A percentile compares a stretch with the other conserved stretches of the same genome.
Conservation (phyloP, 306 rosid species). For the Oxytropis ochrocephala region DNA sequence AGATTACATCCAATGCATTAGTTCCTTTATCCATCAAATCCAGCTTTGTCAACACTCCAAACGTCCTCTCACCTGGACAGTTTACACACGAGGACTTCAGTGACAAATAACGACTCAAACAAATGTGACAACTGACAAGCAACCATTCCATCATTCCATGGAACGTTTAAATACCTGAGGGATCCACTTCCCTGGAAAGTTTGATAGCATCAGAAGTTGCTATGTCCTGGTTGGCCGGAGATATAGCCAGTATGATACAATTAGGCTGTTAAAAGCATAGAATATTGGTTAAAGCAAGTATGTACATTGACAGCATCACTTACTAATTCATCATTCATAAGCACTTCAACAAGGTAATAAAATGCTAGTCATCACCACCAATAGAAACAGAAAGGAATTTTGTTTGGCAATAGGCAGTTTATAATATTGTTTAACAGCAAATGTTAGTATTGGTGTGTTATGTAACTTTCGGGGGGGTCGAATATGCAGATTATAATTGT, state of each 20-base stretch:
- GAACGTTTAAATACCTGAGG: slow-evolving; percentile 43
- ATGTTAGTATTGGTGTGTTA: no score
- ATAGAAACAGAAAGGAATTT: neutral
- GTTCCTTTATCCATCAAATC: slow-evolving; percentile 98
- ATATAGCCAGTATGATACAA: slow-evolving; percentile 77
- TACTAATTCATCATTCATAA: neutral
- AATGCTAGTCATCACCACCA: neutral
- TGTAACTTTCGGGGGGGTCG: no score
- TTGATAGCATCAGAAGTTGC: slow-evolving; percentile 98
- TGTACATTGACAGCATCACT: neutral
- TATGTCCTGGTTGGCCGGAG: slow-evolving; percentile 93
- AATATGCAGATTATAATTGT: neutral
- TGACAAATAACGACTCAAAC: neutral
- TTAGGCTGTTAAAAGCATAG: slow-evolving; percentile 58
- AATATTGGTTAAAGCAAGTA: slow-evolving; percentile 10
- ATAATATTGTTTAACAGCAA: neutral
- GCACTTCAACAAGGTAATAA: slow-evolving; percentile 9
- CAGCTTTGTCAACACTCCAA: slow-evolving; percentile 87
- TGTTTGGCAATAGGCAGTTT: slow-evolving; percentile 5
- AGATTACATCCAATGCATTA: slow-evolving; percentile 73
- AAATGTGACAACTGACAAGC: neutral
- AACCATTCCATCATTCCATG: neutral
- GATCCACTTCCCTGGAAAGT: slow-evolving; percentile 85
- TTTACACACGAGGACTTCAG: slow-evolving; percentile 21
- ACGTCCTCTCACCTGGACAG: slow-evolving; percentile 71